Percentiles rank a stretch among this genome's conserved stretches.
Evolutionary conservation across 2,329 filamentous ascomycete species (phyloP).

Genomic region (Fusarium verticillioides): DNA sequence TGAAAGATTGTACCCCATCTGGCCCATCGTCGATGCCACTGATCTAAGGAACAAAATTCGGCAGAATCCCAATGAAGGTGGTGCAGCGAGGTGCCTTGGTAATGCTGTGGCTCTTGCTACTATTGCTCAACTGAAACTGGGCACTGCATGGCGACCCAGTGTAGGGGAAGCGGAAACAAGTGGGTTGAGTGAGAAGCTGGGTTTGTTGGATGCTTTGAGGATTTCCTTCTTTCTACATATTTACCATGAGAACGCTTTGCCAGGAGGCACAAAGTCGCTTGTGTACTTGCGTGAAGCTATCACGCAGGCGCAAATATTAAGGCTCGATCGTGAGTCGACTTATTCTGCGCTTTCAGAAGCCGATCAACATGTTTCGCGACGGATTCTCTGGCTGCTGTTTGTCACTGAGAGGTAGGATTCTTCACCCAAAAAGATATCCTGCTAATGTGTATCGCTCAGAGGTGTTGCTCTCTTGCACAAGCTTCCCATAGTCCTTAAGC

Average conservation of each 20-base stretch:
- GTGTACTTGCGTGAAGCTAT: conserved; percentile 62
- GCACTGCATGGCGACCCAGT: conserved; percentile 44
- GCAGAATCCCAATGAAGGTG: conserved; percentile 45
- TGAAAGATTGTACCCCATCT: conserved; percentile 62
- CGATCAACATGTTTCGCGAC: conserved; percentile 58
- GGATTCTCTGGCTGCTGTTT: conserved; percentile 61
- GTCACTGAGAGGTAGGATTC: conserved; percentile 55
- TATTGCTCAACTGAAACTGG: conserved; percentile 59
- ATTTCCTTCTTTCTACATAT: conserved; percentile 64
- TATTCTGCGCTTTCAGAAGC: conserved; percentile 50
- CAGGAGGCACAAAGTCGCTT: conserved; percentile 59
- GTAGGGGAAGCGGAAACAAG: conserved; percentile 44
- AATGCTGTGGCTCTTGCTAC: conserved; percentile 60
- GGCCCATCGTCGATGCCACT: conserved; percentile 61
- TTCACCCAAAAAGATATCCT: neutral
- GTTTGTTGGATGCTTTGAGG: conserved; percentile 55
- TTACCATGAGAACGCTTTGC: conserved; percentile 60
- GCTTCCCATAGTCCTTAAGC: conserved; percentile 58
- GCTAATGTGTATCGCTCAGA: conserved; percentile 41
- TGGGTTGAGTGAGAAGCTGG: conserved; percentile 43
- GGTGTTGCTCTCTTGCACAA: conserved; percentile 63
- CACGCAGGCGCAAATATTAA: conserved; percentile 62
- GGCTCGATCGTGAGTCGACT: conserved; percentile 57
- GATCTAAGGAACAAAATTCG: conserved; percentile 53
- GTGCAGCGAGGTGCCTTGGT: conserved; percentile 54